phyloP scores from a whole-genome alignment of 495 filamentous ascomycete genomes.

The Penicillium cinerascens region DNA sequence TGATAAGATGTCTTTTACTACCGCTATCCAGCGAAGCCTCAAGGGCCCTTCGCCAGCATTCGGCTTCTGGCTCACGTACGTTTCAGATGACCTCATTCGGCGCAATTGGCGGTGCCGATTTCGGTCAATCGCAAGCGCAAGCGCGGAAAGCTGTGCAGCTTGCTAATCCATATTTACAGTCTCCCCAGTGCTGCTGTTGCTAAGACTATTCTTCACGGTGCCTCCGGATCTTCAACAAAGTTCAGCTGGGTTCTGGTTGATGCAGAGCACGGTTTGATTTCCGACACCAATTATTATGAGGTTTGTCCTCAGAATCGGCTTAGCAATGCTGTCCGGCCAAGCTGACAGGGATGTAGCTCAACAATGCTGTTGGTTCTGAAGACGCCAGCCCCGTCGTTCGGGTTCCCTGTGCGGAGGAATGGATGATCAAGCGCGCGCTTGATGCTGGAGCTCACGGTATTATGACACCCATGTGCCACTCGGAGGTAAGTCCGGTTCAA shows the following conservation, averaged over 20 bases:
- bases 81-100: neutral
- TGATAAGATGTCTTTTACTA: conserved; percentile 25
- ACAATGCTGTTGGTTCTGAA: conserved; percentile 57
- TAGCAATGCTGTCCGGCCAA: neutral
- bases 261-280: conserved; percentile 72
- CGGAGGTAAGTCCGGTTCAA: conserved; percentile 20
- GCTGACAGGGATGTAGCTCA: conserved; percentile 16
- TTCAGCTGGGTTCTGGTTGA: conserved; percentile 72
- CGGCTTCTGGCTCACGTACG: conserved; percentile 42
- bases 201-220: conserved; percentile 35
- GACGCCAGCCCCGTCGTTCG: conserved; percentile 66
- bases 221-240: conserved; percentile 20
- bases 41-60: conserved; percentile 18
- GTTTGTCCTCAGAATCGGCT: conserved; percentile 5
- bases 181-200: conserved; percentile 34
- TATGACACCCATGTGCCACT: conserved; percentile 41
- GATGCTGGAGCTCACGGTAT: conserved; percentile 68
- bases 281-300: conserved; percentile 36
- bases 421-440: conserved; percentile 73
- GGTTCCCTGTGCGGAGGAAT: conserved; percentile 61
- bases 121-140: neutral
- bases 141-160: neutral
- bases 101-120: neutral
- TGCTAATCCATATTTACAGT: conserved; percentile 6
- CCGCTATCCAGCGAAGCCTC: conserved; percentile 18